A percentile compares a stretch with the other conserved stretches of the same genome.
These are phyloP conservation scores for Helicocarpus griseus DNA, from an alignment of 2,329 filamentous ascomycete species.

Conservation along the genomic window DNA sequence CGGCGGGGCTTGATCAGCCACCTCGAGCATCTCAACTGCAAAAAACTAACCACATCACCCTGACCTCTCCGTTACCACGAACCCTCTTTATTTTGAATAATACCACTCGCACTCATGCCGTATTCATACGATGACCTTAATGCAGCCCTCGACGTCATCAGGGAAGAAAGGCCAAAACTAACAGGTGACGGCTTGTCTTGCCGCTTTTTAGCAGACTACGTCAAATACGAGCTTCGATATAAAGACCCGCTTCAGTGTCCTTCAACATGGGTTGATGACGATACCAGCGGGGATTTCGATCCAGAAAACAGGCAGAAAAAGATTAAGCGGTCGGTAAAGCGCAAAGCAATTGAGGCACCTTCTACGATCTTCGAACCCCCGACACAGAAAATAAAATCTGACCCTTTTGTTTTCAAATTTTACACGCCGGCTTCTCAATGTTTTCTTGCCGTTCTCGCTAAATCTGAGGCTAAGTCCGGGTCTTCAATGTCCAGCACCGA, in stretches of 20 bases:
- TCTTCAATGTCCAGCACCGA: neutral
- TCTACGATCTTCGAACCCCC: neutral
- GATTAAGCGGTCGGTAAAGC: neutral
- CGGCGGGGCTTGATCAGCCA: too few species aligned
- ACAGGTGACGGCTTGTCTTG: neutral
- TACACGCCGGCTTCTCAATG: neutral
- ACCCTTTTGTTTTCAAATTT: neutral
- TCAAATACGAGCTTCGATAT: conserved; percentile 1
- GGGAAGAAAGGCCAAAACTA: neutral
- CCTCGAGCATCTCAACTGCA: too few species aligned
- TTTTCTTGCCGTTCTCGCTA: neutral
- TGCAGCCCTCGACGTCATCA: neutral
- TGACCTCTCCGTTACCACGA: neutral
- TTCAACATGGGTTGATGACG: conserved; percentile 25
- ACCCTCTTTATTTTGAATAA: neutral
- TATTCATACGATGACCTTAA: conserved; percentile 1
- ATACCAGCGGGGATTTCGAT: conserved; percentile 27
- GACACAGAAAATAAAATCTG: neutral
- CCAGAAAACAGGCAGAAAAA: conserved; percentile 10
- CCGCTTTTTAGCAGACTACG: neutral
- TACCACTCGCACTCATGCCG: neutral
- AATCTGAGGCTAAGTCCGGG: neutral
- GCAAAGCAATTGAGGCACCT: neutral
- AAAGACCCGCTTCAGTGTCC: neutral
- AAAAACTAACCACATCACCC: neutral